Conservation (phyloP, 768 basidiomycete genomes). For the Strobilomyces confusus region DNA sequence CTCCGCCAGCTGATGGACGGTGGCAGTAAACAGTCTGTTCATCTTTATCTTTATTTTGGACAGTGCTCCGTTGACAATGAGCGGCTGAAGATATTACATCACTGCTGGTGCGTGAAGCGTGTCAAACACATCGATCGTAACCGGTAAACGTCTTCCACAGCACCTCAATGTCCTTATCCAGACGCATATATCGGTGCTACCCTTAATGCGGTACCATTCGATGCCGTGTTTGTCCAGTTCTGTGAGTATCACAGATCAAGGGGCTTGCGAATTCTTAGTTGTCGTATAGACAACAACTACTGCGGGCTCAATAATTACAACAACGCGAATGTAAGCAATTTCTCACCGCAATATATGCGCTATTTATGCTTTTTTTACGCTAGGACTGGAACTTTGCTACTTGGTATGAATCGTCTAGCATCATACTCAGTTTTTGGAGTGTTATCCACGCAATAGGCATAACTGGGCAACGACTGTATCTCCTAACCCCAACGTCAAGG, state of each 20-base stretch:
- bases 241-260: conserved; percentile 22
- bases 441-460: conserved; percentile 34
- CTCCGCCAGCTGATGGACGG: conserved; percentile 29
- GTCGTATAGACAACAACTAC: conserved; percentile 42
- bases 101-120: conserved; percentile 31
- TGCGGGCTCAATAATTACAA: conserved; percentile 44
- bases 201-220: conserved; percentile 41
- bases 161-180: conserved; percentile 46
- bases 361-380: background rate
- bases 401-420: conserved; percentile 31
- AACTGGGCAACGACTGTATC: conserved; percentile 45
- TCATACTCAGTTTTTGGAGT: background rate
- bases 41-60: background rate
- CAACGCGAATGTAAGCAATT: conserved; percentile 35
- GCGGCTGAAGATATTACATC: conserved; percentile 37
- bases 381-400: conserved; percentile 48
- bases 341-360: background rate
- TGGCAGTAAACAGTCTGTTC: conserved; percentile 26
- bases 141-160: conserved; percentile 5
- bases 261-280: background rate
- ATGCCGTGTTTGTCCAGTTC: conserved; percentile 52
- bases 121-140: background rate
- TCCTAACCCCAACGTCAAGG: conserved; percentile 43
- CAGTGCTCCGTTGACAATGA: conserved; percentile 1
- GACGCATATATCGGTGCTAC: conserved; percentile 43